phyloP scores from a whole-genome alignment of 192 early-diverging fungal species.

The Podila verticillata region DNA sequence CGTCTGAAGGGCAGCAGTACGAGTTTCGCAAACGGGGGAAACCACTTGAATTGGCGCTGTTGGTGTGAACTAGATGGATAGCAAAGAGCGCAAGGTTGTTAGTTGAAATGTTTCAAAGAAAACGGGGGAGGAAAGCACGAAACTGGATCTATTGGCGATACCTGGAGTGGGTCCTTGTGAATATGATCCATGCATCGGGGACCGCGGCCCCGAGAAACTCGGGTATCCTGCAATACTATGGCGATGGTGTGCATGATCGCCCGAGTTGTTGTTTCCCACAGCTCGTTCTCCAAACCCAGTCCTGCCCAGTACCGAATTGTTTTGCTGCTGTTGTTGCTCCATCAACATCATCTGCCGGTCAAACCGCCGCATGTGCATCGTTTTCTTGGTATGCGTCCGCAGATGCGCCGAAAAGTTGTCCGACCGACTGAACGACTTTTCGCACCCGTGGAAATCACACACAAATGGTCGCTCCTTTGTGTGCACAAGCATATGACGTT shows the following conservation, averaged over 20 bases:
- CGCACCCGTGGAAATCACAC: constrained; percentile 76
- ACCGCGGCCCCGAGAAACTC: constrained; percentile 9
- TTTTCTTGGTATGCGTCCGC: constrained; percentile 66
- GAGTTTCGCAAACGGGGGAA: background rate
- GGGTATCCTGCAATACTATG: constrained; percentile 45
- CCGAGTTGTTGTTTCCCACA: background rate
- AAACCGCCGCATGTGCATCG: constrained; percentile 26
- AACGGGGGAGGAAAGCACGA: background rate
- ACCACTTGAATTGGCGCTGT: background rate
- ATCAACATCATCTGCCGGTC: constrained; percentile 26
- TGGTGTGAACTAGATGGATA: background rate
- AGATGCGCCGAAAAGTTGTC: constrained; percentile 82
- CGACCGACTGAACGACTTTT: constrained; percentile 81
- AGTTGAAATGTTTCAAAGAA: too few relatives aligned
- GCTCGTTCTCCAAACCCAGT: background rate
- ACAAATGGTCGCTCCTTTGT: constrained; percentile 77
- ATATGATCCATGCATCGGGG: constrained; percentile 1
- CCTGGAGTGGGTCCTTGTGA: constrained; percentile 11
- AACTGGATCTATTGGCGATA: background rate
- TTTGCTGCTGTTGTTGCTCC: constrained; percentile 2
- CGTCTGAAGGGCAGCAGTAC: constrained; percentile 12
- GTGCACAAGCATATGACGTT: constrained; percentile 82
- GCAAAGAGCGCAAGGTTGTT: too few relatives aligned
- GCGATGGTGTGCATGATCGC: constrained; percentile 15
- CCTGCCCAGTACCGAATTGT: background rate